Evolutionary conservation across 371 early-diverging fungal species (phyloP).

Genomic region (Mortierella sp.): DNA sequence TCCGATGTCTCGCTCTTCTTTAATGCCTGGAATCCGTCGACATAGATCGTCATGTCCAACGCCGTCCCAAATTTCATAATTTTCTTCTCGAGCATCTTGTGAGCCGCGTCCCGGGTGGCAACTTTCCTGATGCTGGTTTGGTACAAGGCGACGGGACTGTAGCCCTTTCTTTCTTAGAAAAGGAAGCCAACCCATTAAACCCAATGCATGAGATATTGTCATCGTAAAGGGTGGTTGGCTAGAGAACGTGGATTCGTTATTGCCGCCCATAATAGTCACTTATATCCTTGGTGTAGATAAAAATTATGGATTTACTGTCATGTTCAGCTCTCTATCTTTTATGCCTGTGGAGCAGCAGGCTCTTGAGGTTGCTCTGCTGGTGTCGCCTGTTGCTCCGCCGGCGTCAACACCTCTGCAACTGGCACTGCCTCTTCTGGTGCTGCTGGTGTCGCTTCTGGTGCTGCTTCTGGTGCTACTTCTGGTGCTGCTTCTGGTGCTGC

Average conservation of each 20-base stretch:
- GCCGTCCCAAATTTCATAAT: too few relatives aligned
- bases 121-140: not conserved
- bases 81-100: not conserved
- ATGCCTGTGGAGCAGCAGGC: not conserved
- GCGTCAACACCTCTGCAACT: not conserved
- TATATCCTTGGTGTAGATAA: not conserved
- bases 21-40: not conserved
- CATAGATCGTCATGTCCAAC: too few relatives aligned
- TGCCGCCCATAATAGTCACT: too few relatives aligned
- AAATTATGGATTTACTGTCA: constrained; percentile 7
- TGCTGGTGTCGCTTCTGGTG: not conserved
- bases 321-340: not conserved
- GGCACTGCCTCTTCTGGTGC: not conserved
- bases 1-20: too few relatives aligned
- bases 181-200: too few relatives aligned
- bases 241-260: too few relatives aligned
- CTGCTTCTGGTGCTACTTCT: not conserved
- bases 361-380: constrained; percentile 2
- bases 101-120: not conserved
- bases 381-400: not conserved
- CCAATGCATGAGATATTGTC: too few relatives aligned
- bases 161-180: not conserved
- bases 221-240: too few relatives aligned
- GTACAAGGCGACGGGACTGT: not conserved
- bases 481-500: not conserved